Conservation (phyloP, 2,329 filamentous ascomycete genomes). For the Xylaria sp. region DNA sequence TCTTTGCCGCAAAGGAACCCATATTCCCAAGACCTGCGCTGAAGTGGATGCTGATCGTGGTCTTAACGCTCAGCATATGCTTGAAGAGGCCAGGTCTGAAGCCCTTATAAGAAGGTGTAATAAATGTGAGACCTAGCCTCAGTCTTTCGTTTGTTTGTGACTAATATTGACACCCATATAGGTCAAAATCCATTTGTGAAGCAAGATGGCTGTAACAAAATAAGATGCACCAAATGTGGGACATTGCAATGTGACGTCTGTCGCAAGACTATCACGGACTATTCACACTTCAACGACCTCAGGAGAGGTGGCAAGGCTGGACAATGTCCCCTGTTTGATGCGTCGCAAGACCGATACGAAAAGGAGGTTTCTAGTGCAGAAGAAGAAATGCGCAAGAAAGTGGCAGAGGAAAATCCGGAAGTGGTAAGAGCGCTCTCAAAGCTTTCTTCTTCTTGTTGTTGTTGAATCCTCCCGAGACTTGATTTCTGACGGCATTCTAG, state of each 20-base stretch:
- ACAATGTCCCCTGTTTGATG: slow-evolving; percentile 76
- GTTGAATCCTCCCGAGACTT: too few species aligned
- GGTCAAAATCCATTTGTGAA: slow-evolving; percentile 83
- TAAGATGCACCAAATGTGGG: slow-evolving; percentile 72
- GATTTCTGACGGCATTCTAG: slow-evolving; percentile 38
- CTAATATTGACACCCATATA: slow-evolving; percentile 40
- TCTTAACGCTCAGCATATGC: slow-evolving; percentile 68
- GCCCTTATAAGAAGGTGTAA: slow-evolving; percentile 83
- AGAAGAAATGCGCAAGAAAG: slow-evolving; percentile 63
- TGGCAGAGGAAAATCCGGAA: slow-evolving; percentile 68
- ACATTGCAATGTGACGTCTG: slow-evolving; percentile 77
- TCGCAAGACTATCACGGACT: slow-evolving; percentile 68
- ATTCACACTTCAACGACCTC: slow-evolving; percentile 74
- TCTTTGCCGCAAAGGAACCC: slow-evolving; percentile 73
- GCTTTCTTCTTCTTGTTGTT: background rate
- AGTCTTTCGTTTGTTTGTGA: background rate
- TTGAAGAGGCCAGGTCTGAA: slow-evolving; percentile 87
- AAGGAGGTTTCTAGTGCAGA: slow-evolving; percentile 72
- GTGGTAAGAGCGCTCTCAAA: slow-evolving; percentile 52
- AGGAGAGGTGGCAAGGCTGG: slow-evolving; percentile 58
- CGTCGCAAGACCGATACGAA: slow-evolving; percentile 67
- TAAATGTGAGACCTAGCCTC: slow-evolving; percentile 56
- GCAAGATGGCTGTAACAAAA: slow-evolving; percentile 83
- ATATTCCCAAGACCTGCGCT: slow-evolving; percentile 77
- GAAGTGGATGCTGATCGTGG: slow-evolving; percentile 71